Percentiles rank a stretch among this genome's conserved stretches.
Conservation (phyloP, 305 asterid genomes). For the Plantago lanceolata region DNA sequence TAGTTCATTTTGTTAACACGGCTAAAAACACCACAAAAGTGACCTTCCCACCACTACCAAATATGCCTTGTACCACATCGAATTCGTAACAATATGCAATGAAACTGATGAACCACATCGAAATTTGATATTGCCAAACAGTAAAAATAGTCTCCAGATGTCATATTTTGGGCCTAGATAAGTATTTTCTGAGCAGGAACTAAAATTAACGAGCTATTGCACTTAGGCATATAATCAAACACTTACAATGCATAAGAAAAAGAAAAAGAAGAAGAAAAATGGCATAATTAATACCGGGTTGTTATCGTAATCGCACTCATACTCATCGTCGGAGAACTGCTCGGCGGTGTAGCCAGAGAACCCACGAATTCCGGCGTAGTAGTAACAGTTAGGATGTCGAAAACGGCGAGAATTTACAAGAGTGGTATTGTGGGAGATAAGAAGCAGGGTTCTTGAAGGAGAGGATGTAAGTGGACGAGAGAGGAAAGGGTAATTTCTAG, state of each 20-base stretch:
- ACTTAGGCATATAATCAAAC: conserved; percentile 28
- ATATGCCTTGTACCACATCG: no score
- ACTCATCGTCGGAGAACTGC: conserved; percentile 95
- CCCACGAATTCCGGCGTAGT: conserved; percentile 24
- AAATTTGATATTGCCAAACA: no score
- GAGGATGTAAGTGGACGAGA: conserved; percentile 3
- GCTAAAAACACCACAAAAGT: no score
- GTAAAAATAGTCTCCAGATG: no score
- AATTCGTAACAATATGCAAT: no score
- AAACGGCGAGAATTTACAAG: conserved; percentile 22
- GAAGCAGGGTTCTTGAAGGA: conserved; percentile 13
- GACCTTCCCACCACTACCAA: background rate
- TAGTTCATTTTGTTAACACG: no score
- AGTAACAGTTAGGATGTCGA: conserved; percentile 18
- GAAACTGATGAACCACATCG: no score
- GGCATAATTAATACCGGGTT: conserved; percentile 46
- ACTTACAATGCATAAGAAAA: conserved; percentile 17
- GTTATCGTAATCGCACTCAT: conserved; percentile 86
- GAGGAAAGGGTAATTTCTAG: conserved; percentile 27
- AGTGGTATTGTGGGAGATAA: conserved; percentile 11
- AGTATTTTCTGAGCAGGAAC: conserved; percentile 13
- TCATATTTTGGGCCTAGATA: background rate
- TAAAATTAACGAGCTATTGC: background rate
- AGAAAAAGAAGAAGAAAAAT: background rate
- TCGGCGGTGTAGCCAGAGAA: conserved; percentile 60